A percentile compares a stretch with the other conserved stretches of the same genome.
These are phyloP conservation scores for Ophiostoma himal-ulmi DNA, from an alignment of 2,329 filamentous ascomycete genomes.

Conservation along the genomic window DNA sequence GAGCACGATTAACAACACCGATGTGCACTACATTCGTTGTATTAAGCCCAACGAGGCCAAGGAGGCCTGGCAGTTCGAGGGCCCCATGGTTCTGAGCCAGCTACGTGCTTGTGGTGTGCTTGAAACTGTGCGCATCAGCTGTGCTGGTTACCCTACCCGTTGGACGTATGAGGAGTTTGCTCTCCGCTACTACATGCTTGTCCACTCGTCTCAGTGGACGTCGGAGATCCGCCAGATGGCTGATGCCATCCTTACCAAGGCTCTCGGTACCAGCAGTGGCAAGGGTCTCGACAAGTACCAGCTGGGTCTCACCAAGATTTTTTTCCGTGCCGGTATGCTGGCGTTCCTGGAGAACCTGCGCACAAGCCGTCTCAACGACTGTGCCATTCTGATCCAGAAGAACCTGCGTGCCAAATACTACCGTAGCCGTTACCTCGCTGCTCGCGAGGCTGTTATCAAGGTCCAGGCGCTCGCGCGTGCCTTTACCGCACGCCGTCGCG, in stretches of 20 bases:
- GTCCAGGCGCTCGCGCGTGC: constrained; percentile 76
- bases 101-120: constrained; percentile 96
- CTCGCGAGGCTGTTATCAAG: constrained; percentile 70
- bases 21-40: constrained; percentile 97
- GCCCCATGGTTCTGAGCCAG: constrained; percentile 97
- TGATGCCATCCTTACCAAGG: constrained; percentile 82
- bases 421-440: constrained; percentile 81
- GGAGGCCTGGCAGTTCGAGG: constrained; percentile 95
- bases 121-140: constrained; percentile 95
- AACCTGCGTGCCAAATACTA: constrained; percentile 95
- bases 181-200: constrained; percentile 95
- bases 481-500: constrained; percentile 68
- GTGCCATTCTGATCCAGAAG: constrained; percentile 97
- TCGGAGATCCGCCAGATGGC: constrained; percentile 92
- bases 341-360: constrained; percentile 93
- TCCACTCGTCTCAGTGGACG: constrained; percentile 84
- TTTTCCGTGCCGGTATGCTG: constrained; percentile 98
- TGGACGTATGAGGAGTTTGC: constrained; percentile 99
- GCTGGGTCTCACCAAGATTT: constrained; percentile 95
- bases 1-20: constrained; percentile 94
- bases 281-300: constrained; percentile 89
- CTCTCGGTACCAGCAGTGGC: constrained; percentile 69
- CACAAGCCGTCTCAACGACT: constrained; percentile 83
- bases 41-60: constrained; percentile 99
- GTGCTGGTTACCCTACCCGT: constrained; percentile 90